Conservation (phyloP, 2,329 filamentous ascomycete genomes). For the Alternaria rosae region DNA sequence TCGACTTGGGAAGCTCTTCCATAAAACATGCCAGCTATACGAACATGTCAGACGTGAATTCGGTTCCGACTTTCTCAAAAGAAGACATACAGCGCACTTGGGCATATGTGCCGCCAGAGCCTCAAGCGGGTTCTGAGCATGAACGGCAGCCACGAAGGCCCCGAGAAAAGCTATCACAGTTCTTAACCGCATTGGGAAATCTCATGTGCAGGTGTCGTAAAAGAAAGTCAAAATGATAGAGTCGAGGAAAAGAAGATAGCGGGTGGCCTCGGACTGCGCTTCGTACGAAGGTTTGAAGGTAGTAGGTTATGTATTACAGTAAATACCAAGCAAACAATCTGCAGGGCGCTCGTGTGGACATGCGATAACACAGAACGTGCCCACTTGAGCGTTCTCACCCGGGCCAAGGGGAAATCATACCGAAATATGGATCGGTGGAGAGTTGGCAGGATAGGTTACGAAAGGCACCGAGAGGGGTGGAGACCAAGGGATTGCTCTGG, state of each 20-base stretch:
- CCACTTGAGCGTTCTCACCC: neutral
- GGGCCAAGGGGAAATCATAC: slow-evolving; percentile 13
- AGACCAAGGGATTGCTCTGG: neutral
- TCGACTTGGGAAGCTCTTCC: slow-evolving; percentile 42
- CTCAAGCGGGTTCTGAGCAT: slow-evolving; percentile 19
- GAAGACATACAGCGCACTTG: slow-evolving; percentile 23
- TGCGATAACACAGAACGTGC: slow-evolving; percentile 4
- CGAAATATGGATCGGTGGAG: slow-evolving; percentile 6
- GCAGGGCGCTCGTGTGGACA: slow-evolving; percentile 1
- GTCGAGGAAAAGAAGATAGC: neutral
- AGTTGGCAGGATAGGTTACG: neutral
- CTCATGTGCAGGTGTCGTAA: neutral
- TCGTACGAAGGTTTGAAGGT: slow-evolving; percentile 1
- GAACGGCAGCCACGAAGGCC: slow-evolving; percentile 11
- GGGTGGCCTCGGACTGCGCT: neutral
- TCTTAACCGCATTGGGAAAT: slow-evolving; percentile 14
- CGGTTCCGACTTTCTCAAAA: neutral
- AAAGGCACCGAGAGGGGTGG: slow-evolving; percentile 3
- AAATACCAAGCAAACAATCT: neutral
- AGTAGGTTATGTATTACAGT: slow-evolving; percentile 7
- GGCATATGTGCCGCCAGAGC: slow-evolving; percentile 24
- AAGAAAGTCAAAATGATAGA: neutral
- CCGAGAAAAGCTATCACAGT: slow-evolving; percentile 9
- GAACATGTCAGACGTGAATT: slow-evolving; percentile 4
- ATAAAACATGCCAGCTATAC: slow-evolving; percentile 28